These are phyloP conservation scores for Cladosporium sphaerospermum DNA, from an alignment of 2,329 filamentous ascomycete genomes.

Conservation along the genomic window DNA sequence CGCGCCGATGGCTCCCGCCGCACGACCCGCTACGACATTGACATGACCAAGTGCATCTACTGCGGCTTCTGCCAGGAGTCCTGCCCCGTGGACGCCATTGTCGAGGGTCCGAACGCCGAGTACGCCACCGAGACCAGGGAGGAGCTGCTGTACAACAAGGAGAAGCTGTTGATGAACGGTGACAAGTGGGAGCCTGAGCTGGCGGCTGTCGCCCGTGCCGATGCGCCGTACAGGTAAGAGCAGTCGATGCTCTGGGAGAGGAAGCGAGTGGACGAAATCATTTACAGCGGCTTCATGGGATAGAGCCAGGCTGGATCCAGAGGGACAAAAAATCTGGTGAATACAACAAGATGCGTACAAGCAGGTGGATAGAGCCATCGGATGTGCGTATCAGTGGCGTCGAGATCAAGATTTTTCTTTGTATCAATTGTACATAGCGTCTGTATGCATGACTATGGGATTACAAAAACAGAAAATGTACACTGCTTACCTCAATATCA, in stretches of 20 bases:
- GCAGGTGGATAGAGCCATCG: slow-evolving; percentile 10
- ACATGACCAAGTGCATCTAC: slow-evolving; percentile 99
- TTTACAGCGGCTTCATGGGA: background rate
- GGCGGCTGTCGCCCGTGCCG: slow-evolving; percentile 83
- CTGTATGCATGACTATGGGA: slow-evolving; percentile 12
- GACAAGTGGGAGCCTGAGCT: slow-evolving; percentile 89
- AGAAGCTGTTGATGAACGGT: slow-evolving; percentile 50
- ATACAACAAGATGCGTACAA: slow-evolving; percentile 1
- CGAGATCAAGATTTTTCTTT: slow-evolving; percentile 8
- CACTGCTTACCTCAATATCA: too few species aligned
- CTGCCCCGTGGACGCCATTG: slow-evolving; percentile 94
- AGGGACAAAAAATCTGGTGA: background rate
- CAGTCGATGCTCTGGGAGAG: background rate
- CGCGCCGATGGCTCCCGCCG: slow-evolving; percentile 90
- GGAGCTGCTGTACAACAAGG: slow-evolving; percentile 96
- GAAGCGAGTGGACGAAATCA: background rate
- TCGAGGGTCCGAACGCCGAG: slow-evolving; percentile 67
- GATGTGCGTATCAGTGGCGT: slow-evolving; percentile 6
- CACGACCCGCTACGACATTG: slow-evolving; percentile 96
- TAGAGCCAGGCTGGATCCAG: too few species aligned
- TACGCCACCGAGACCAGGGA: slow-evolving; percentile 76
- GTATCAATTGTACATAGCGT: slow-evolving; percentile 12
- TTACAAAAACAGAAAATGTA: background rate
- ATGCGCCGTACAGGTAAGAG: slow-evolving; percentile 61
- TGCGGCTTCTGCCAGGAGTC: slow-evolving; percentile 99